A percentile compares a stretch with the other conserved stretches of the same genome.
Conservation (phyloP, 1,284 basidiomycete genomes). For the Schizophyllum commune region DNA sequence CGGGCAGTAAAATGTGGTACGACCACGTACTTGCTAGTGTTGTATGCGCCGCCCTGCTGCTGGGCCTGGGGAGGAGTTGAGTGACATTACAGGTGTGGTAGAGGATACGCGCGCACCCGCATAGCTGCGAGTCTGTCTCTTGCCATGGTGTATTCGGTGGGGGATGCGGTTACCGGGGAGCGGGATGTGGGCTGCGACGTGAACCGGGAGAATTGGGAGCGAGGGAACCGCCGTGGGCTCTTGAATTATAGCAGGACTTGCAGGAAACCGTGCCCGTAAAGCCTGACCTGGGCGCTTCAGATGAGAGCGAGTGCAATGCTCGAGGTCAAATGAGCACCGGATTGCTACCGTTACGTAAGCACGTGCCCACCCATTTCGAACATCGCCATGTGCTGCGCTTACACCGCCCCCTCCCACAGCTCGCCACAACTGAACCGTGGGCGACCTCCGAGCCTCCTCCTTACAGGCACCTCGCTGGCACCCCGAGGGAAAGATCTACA, state of each 20-base stretch:
- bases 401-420: neutral
- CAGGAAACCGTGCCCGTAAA: neutral
- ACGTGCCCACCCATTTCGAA: neutral
- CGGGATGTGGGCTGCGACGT: constrained; percentile 1
- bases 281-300: neutral
- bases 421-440: too few species aligned
- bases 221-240: neutral
- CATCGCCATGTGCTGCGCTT: neutral
- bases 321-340: neutral
- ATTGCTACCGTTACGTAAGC: neutral
- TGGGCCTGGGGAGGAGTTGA: constrained; percentile 43
- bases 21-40: constrained; percentile 42
- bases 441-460: too few species aligned
- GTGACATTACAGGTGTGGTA: constrained; percentile 2
- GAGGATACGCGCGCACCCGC: constrained; percentile 44
- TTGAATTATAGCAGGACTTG: neutral
- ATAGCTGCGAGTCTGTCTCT: constrained; percentile 79
- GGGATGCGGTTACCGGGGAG: constrained; percentile 3
- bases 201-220: neutral
- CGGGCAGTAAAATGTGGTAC: constrained; percentile 1
- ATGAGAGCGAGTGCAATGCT: neutral
- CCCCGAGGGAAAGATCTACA: too few species aligned
- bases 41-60: constrained; percentile 44
- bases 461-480: too few species aligned
- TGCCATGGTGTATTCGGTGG: constrained; percentile 43